Percentiles rank a stretch among this genome's conserved stretches.
Conservation (phyloP, 306 rosid species). For the Trichosanthes truncata region DNA sequence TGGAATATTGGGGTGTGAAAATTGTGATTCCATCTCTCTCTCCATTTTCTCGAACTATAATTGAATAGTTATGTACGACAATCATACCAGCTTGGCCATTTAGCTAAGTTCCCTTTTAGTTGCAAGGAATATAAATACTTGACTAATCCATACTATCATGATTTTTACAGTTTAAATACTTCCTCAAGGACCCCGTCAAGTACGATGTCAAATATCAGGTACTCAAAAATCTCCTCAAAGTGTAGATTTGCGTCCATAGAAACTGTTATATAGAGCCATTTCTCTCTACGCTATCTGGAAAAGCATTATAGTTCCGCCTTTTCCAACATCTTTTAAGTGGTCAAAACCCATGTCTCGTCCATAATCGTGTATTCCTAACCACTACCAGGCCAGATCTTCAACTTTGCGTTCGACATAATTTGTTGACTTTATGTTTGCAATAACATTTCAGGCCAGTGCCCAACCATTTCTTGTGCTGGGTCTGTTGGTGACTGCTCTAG, state of each 20-base stretch:
- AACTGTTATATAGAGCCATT: neutral
- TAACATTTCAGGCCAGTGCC: constrained; percentile 43
- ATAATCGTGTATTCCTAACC: neutral
- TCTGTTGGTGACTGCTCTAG: constrained; percentile 47
- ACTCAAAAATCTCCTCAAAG: neutral
- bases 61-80: neutral
- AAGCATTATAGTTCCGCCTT: neutral
- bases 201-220: constrained; percentile 62
- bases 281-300: neutral
- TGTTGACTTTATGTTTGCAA: neutral
- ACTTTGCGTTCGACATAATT: neutral
- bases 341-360: neutral
- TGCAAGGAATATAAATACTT: neutral
- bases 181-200: constrained; percentile 55
- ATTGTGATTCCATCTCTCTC: neutral
- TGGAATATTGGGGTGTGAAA: neutral
- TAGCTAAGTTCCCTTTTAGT: neutral
- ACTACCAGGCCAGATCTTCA: neutral
- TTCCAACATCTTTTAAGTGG: neutral
- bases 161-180: constrained; percentile 38
- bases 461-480: constrained; percentile 61
- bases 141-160: neutral
- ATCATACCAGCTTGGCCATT: neutral
- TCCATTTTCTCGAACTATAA: neutral
- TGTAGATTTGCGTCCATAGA: neutral